Percentiles rank a stretch among this genome's conserved stretches.
phyloP scores from a whole-genome alignment of 2,329 filamentous ascomycete genomes.

The Tolypocladium inflatum region DNA sequence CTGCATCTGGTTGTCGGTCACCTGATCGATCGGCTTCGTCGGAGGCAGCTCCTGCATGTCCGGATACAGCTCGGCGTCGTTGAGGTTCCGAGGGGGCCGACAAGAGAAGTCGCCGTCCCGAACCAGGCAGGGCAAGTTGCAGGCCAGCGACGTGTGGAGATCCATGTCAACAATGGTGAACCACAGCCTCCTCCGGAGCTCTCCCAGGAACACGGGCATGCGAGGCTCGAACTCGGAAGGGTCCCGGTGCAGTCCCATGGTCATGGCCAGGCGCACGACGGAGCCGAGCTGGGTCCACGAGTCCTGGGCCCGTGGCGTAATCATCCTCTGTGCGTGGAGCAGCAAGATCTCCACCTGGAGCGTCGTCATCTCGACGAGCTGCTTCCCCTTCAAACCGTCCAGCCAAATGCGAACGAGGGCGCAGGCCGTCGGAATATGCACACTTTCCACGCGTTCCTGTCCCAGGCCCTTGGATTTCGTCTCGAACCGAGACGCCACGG shows the following conservation, averaged over 20 bases:
- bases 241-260: slow-evolving; percentile 48
- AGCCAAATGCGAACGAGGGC: slow-evolving; percentile 45
- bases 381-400: slow-evolving; percentile 40
- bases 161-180: slow-evolving; percentile 48
- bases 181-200: slow-evolving; percentile 45
- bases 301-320: slow-evolving; percentile 39
- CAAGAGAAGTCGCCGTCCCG: slow-evolving; percentile 45
- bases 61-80: slow-evolving; percentile 39
- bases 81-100: slow-evolving; percentile 40
- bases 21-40: slow-evolving; percentile 39
- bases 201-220: slow-evolving; percentile 40
- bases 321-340: slow-evolving; percentile 42
- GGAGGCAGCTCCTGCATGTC: slow-evolving; percentile 39
- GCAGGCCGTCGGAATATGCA: slow-evolving; percentile 48
- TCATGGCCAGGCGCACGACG: slow-evolving; percentile 48
- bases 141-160: slow-evolving; percentile 42
- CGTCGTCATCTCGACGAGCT: slow-evolving; percentile 40
- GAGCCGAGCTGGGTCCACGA: slow-evolving; percentile 46
- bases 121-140: slow-evolving; percentile 40
- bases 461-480: slow-evolving; percentile 40
- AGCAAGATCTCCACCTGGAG: slow-evolving; percentile 46
- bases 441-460: slow-evolving; percentile 41
- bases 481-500: slow-evolving; percentile 43
- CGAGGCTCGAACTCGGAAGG: slow-evolving; percentile 41
- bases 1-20: slow-evolving; percentile 44